Percentiles rank a stretch among this genome's conserved stretches.
Evolutionary conservation across 352 stramenopile species (phyloP).

Genomic region (Phytophthora cactorum): DNA sequence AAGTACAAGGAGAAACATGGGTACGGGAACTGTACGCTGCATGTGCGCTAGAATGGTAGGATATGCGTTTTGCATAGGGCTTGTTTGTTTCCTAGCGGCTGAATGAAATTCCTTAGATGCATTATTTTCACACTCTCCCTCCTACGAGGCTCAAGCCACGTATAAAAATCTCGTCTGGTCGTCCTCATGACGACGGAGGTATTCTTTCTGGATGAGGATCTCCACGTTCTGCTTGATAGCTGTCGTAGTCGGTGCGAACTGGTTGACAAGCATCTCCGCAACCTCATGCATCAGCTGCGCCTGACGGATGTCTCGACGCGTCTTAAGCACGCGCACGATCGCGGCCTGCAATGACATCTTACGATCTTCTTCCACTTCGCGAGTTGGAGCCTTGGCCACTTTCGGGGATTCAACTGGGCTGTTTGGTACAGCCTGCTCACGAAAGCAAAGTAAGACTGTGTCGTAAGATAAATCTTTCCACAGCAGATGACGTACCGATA

Average conservation of each 20-base stretch:
- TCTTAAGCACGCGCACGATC: conserved; percentile 87
- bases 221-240: conserved; percentile 83
- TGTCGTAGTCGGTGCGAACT: conserved; percentile 70
- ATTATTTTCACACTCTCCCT: conserved; percentile 7
- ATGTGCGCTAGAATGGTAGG: conserved; percentile 50
- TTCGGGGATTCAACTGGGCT: conserved; percentile 77
- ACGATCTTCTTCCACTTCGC: conserved; percentile 87
- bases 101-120: conserved; percentile 19
- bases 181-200: conserved; percentile 69
- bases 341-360: conserved; percentile 88
- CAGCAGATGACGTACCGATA: conserved; percentile 42
- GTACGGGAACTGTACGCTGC: conserved; percentile 60
- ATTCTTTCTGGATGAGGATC: conserved; percentile 88
- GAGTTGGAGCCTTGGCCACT: conserved; percentile 48
- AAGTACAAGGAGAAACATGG: conserved; percentile 87
- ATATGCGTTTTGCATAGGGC: conserved; percentile 25
- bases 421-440: conserved; percentile 54
- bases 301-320: conserved; percentile 75
- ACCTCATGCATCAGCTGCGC: conserved; percentile 70
- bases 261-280: conserved; percentile 70
- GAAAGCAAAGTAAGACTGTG: background rate
- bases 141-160: conserved; percentile 50
- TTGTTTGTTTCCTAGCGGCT: conserved; percentile 7
- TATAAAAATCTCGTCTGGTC: conserved; percentile 71
- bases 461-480: background rate